Base-by-base conservation (phyloP, 108 stramenopile genomes). In the Nitzschia inconspicua region DNA sequence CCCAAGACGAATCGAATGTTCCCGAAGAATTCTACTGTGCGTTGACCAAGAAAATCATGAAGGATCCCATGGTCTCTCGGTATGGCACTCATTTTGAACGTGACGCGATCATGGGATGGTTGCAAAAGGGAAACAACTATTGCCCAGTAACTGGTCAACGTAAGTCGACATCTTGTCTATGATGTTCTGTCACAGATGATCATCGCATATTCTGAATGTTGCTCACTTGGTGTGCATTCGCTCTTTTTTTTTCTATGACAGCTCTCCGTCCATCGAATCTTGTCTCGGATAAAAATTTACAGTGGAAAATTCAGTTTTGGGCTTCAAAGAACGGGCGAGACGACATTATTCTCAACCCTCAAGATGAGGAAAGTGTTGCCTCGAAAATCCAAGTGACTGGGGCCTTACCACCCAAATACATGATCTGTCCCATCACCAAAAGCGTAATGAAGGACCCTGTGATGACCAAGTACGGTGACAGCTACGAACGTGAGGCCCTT, bases 401-500 rank as follows among this genome's bases (percentile, higher is more conserved):
- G 35, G 57, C 73, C 18, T 61, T 79, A 4, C 65, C 78, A 16
- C 75, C 74, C 4, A 58, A 66, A 16, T 63, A 74, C 55, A 79
- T 83, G 68, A 70, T 83, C 41, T 83, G 82, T 40, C 82, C 82
- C 1, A 44, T 83, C 4, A 79, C 75, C 1, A 43, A 66, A 67
- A 46, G 47, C 13, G 74, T 83, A 11, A 83, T 83, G 82, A 72
- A 52, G 24, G 78, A 83, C 57, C 82, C 82, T 8, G 82, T 82
- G 1, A 58, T 71, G n/a, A 79, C 77, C 3, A 75, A 69, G 6
- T 56, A 71, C 39, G 81, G 81, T 0, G 18, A 51, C 26, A 79
- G 68, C 31, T 82, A 65, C 43, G 81, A 82, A 64, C 70, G 77
- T 19, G 40, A 54, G 13, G 74, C 77, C 0, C 63, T 82, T 27